Percentiles rank a stretch among this genome's conserved stretches.
Conservation (phyloP, 306 rosid genomes). For the Canavalia ensiformis region DNA sequence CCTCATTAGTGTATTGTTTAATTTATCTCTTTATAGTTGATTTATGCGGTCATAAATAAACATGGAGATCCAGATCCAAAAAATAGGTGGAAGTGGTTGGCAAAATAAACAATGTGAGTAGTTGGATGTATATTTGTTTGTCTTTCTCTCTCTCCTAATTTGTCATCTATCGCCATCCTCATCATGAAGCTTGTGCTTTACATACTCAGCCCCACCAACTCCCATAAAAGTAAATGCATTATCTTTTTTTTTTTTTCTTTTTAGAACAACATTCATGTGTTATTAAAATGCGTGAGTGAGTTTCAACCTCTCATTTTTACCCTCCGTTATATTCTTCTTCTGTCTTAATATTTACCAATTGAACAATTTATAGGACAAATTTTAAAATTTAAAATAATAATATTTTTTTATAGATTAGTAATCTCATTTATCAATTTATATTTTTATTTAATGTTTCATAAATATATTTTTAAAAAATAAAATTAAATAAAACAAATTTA, state of each 20-base stretch:
- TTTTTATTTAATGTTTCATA: no score
- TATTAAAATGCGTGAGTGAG: background rate
- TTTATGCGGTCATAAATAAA: conserved; percentile 15
- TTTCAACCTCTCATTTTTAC: conserved; percentile 21
- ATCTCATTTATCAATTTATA: no score
- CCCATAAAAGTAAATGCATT: conserved; percentile 10
- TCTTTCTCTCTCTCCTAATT: background rate
- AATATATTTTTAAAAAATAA: no score
- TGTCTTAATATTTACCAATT: background rate
- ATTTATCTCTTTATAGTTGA: background rate
- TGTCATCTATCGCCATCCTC: conserved; percentile 12
- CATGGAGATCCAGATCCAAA: conserved; percentile 42
- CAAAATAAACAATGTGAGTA: conserved; percentile 38
- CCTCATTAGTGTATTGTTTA: background rate
- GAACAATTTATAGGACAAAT: background rate
- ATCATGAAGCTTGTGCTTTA: conserved; percentile 10
- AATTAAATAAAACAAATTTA: no score
- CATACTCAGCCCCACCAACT: conserved; percentile 29
- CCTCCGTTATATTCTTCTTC: background rate
- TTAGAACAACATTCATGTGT: background rate
- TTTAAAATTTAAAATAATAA: no score
- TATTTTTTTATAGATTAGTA: no score
- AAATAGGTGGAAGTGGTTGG: conserved; percentile 53
- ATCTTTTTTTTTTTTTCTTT: conserved; percentile 7
- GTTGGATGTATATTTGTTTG: conserved; percentile 50